Conservation (phyloP, 2,329 filamentous ascomycete genomes). For the Fusarium sp. region DNA sequence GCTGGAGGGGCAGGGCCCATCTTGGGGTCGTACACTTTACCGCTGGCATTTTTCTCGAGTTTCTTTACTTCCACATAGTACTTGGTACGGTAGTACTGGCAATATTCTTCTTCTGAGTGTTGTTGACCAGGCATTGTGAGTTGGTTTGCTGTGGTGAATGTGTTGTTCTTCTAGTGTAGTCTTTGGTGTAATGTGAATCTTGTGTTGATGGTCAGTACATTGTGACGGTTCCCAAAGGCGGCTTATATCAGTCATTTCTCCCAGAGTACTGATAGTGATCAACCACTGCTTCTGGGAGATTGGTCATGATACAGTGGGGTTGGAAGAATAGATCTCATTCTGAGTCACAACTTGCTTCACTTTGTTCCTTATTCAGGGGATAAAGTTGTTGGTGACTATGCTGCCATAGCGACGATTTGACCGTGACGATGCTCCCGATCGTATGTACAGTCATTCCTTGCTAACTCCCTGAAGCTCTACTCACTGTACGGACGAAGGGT, state of each 20-base stretch:
- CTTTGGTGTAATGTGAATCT: neutral
- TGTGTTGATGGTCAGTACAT: neutral
- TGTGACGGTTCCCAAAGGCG: neutral
- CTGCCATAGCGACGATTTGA: too few species aligned
- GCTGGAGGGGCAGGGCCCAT: neutral
- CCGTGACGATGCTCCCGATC: neutral
- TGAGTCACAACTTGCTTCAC: neutral
- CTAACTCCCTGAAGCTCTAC: neutral
- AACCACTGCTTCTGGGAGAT: neutral
- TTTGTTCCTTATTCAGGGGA: neutral
- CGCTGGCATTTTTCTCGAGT: neutral
- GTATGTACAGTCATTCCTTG: neutral
- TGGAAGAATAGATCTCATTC: too few species aligned
- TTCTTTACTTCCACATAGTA: neutral
- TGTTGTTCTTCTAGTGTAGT: neutral
- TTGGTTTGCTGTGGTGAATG: neutral
- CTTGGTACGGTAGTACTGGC: neutral
- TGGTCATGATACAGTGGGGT: neutral
- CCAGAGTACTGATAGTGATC: neutral
- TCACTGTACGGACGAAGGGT: neutral
- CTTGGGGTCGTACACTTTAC: neutral
- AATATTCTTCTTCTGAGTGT: neutral
- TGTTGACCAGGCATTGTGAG: neutral
- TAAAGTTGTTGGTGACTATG: rapidly evolving
- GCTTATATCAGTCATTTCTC: neutral